Conservation (phyloP, 2,329 filamentous ascomycete species). For the Ophiostoma perfectum region DNA sequence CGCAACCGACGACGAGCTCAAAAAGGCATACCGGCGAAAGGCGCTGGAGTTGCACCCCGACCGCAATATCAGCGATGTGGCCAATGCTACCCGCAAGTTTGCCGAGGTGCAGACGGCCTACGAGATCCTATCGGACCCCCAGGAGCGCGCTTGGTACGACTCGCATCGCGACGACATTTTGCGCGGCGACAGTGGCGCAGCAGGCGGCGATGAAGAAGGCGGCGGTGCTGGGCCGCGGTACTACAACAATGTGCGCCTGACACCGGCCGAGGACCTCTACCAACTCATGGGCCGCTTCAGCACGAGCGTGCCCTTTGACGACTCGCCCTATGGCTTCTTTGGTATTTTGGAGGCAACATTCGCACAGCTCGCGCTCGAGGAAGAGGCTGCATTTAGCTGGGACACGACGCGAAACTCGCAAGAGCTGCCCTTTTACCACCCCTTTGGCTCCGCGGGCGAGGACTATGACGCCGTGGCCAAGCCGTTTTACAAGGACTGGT, state of each 20-base stretch:
- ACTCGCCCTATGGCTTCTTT: slow-evolving; percentile 78
- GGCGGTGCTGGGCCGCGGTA: slow-evolving; percentile 37
- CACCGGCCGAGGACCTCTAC: slow-evolving; percentile 73
- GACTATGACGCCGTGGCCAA: slow-evolving; percentile 70
- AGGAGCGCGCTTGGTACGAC: slow-evolving; percentile 97
- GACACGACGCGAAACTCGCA: slow-evolving; percentile 47
- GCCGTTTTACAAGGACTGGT: slow-evolving; percentile 77
- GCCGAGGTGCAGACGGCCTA: slow-evolving; percentile 91
- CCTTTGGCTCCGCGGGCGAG: slow-evolving; percentile 74
- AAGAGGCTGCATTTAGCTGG: slow-evolving; percentile 67
- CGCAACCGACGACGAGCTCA: slow-evolving; percentile 85
- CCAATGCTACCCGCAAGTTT: slow-evolving; percentile 75
- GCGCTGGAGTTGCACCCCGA: slow-evolving; percentile 93
- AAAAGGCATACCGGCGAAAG: slow-evolving; percentile 85
- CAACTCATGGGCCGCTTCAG: slow-evolving; percentile 75
- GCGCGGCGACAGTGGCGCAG: slow-evolving; percentile 37
- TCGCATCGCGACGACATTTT: slow-evolving; percentile 84
- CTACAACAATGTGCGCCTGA: slow-evolving; percentile 65
- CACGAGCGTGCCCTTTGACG: slow-evolving; percentile 67
- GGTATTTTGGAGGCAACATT: slow-evolving; percentile 73
- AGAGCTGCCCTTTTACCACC: slow-evolving; percentile 54
- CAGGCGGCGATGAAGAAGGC: slow-evolving; percentile 32
- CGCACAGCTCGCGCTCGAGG: slow-evolving; percentile 72
- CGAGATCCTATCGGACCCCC: slow-evolving; percentile 89
- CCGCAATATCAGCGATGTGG: slow-evolving; percentile 81